phyloP scores from a whole-genome alignment of 2,329 filamentous ascomycete genomes.

The Paracamarosporium sp. region DNA sequence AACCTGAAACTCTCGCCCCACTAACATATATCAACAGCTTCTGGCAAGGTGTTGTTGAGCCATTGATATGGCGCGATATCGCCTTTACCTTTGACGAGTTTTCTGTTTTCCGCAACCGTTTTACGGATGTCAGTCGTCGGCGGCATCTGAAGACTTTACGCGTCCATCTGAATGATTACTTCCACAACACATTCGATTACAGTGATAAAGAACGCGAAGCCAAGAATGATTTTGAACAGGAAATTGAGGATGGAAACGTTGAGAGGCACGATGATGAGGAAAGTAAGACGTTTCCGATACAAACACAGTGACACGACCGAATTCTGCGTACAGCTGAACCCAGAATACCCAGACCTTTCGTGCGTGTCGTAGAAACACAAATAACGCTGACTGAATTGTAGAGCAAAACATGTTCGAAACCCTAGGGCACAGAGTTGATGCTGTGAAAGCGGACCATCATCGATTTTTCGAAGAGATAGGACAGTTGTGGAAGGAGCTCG shows the following conservation, averaged over 20 bases:
- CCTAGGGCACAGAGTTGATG: not conserved
- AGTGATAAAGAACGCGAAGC: not conserved
- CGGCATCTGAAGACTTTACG: not conserved
- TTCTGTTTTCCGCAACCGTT: not conserved
- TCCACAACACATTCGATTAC: not conserved
- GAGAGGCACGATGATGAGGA: too few relatives aligned
- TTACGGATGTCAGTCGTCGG: not conserved
- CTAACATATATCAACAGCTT: not conserved
- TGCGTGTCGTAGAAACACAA: too few relatives aligned
- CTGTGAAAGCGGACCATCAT: not conserved
- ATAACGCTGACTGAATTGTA: not conserved
- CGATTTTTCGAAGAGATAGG: not conserved
- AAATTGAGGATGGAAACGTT: too few relatives aligned
- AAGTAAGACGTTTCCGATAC: too few relatives aligned
- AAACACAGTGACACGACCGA: too few relatives aligned
- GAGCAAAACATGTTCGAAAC: not conserved
- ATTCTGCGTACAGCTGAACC: too few relatives aligned
- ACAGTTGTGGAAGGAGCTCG: not conserved
- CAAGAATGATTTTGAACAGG: not conserved
- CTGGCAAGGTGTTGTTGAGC: not conserved
- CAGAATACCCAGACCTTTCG: too few relatives aligned
- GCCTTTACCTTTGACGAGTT: not conserved
- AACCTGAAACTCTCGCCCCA: not conserved
- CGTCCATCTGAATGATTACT: not conserved
- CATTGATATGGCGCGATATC: not conserved